Conservation (phyloP, 2,329 filamentous ascomycete species). For the Geosmithia putterillii region DNA sequence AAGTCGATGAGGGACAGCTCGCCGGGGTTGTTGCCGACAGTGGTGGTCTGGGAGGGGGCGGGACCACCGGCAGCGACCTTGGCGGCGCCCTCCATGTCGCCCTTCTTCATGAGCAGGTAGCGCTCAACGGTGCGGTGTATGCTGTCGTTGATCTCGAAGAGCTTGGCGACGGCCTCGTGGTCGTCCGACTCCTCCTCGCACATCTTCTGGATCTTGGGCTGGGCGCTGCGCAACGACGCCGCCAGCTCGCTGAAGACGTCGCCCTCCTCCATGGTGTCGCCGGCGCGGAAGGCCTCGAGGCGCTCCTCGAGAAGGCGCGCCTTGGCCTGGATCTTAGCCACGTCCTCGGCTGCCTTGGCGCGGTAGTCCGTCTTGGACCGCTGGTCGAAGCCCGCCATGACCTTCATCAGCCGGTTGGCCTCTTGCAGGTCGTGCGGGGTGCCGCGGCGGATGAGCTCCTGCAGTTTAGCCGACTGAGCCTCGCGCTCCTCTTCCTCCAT, state of each 20-base stretch:
- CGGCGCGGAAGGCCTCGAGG: conserved; percentile 69
- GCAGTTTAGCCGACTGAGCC: conserved; percentile 93
- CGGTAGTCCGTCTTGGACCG: conserved; percentile 94
- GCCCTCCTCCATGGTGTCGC: conserved; percentile 61
- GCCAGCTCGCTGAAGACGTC: conserved; percentile 76
- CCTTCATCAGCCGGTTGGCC: conserved; percentile 95
- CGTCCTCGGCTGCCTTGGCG: conserved; percentile 92
- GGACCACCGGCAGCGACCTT: conserved; percentile 72
- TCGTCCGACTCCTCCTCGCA: conserved; percentile 98
- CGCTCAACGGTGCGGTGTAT: conserved; percentile 94
- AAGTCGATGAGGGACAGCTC: conserved; percentile 94
- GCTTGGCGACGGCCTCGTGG: conserved; percentile 85
- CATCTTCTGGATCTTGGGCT: conserved; percentile 99
- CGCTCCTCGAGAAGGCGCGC: conserved; percentile 86
- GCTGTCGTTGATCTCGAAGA: conserved; percentile 96
- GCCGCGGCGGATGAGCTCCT: conserved; percentile 88
- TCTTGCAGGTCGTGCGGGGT: conserved; percentile 90
- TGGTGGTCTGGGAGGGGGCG: conserved; percentile 38
- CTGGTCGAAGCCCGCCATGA: conserved; percentile 97
- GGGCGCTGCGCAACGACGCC: conserved; percentile 77
- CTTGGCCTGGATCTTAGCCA: conserved; percentile 91
- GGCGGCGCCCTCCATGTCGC: conserved; percentile 72
- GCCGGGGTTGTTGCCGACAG: conserved; percentile 37
- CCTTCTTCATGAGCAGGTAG: conserved; percentile 93
- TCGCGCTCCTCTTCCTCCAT: conserved; percentile 97